These are phyloP conservation scores for Fragaria vesca DNA, from an alignment of 306 rosid genomes.

Conservation along the genomic window DNA sequence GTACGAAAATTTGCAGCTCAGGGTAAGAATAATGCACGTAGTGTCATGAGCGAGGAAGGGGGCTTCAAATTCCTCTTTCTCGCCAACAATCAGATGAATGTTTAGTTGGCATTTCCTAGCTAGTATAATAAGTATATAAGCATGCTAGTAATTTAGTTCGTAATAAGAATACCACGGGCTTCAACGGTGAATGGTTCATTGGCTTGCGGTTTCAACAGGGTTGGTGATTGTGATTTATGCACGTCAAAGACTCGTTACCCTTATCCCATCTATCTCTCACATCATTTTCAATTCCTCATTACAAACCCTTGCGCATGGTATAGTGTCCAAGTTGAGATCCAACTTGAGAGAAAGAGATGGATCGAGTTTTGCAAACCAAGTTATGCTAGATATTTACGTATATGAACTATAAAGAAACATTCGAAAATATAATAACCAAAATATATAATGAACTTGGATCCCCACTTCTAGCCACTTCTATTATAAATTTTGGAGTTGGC, in stretches of 20 bases:
- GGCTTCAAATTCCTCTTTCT: neutral
- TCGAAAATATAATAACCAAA: neutral
- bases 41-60: too few species aligned
- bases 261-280: neutral
- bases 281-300: slow-evolving; percentile 3
- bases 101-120: neutral
- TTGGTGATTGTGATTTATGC: slow-evolving; percentile 2
- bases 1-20: too few species aligned
- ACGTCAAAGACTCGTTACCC: slow-evolving; percentile 1
- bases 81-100: neutral
- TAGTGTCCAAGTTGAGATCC: slow-evolving; percentile 38
- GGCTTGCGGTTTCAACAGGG: neutral
- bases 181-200: neutral
- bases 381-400: slow-evolving; percentile 17
- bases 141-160: neutral
- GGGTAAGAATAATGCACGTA: too few species aligned
- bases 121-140: neutral
- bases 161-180: neutral
- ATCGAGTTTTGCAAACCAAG: slow-evolving; percentile 28
- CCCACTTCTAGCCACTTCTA: neutral
- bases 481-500: neutral
- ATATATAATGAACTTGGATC: neutral
- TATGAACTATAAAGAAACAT: slow-evolving; percentile 13
- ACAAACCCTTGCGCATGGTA: slow-evolving; percentile 39
- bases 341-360: neutral